Evolutionary conservation across 2,329 filamentous ascomycete species (phyloP), one percentile per base, ranked within the genome.

Genomic region (Alternaria sp.): DNA sequence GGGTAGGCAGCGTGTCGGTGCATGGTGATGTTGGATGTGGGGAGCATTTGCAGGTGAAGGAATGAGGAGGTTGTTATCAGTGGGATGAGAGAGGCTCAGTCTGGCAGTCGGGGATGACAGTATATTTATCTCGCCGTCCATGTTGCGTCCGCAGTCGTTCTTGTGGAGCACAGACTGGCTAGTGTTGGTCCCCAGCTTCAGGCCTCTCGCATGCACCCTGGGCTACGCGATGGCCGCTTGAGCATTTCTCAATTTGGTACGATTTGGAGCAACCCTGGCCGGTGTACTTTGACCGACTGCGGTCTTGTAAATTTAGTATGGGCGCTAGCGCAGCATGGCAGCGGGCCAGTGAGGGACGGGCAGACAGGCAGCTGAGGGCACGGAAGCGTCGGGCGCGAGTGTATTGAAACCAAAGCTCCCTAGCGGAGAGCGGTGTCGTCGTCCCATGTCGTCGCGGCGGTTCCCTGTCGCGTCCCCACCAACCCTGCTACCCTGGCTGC

Each of bases 1-100:
- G 80, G 77, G 75, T 84, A 84, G 65, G 74, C 72, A 43, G 80
- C 77, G 74, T 82, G 81, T 74, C 82, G 76, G 59, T 83, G 79
- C 83, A 84, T 83, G 69, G 62, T 76, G 75, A 59, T 69, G 52
- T 52, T 56, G 23, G 51, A 54, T 50, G 62, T 46, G 44, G 59
- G 54, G 62, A 64, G 51, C 71, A 79, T 80, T 78, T 60, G 58
- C 67, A 62, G 66, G 54, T 44, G 49, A 47, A 54, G 52, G 62
- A 62, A 54, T 15, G 50, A 47, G 54, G 60, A n/a, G 4, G n/a
- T 65, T 56, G 62, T 30, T 62, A 51, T 52, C 57, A 68, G 66
- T 62, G 64, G 57, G 62, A 67, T 70, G 63, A 70, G 67, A 60
- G 72, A 74, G 74, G 64, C 63, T 73, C 40, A 66, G 61, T 70